Conservation (phyloP, 2,329 filamentous ascomycete species). For the Hypomyces perniciosus region DNA sequence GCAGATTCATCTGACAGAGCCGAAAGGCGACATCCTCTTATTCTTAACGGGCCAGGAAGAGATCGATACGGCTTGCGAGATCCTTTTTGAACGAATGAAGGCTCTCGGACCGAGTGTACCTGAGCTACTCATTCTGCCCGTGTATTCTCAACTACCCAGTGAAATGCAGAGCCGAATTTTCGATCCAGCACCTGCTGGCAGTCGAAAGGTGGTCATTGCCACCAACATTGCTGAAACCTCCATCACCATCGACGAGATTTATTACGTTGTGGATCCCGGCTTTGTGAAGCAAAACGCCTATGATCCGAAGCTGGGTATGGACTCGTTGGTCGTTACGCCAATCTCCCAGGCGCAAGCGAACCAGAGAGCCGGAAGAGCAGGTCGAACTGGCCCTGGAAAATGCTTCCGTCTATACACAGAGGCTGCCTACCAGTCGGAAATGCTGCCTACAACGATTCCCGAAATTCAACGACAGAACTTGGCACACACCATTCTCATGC, state of each 20-base stretch:
- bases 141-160: constrained; percentile 89
- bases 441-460: constrained; percentile 92
- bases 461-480: constrained; percentile 96
- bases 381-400: constrained; percentile 90
- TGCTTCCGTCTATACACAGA: constrained; percentile 95
- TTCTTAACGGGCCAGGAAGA: constrained; percentile 98
- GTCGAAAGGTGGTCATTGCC: constrained; percentile 90
- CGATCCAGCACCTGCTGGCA: constrained; percentile 80
- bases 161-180: constrained; percentile 95
- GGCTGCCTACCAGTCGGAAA: constrained; percentile 90
- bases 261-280: constrained; percentile 93
- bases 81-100: constrained; percentile 93
- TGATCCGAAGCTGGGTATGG: constrained; percentile 96
- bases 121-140: constrained; percentile 84
- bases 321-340: constrained; percentile 88
- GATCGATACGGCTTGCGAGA: constrained; percentile 91
- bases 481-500: constrained; percentile 88
- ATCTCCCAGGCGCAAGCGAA: constrained; percentile 97
- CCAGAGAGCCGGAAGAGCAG: constrained; percentile 86
- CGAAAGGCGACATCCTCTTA: constrained; percentile 86
- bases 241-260: constrained; percentile 96
- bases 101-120: constrained; percentile 84
- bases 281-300: constrained; percentile 98
- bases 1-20: constrained; percentile 94
- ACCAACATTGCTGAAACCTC: constrained; percentile 98